Base-by-base conservation (phyloP, 805 yeast species). In the Pichia phayaonensis region DNA sequence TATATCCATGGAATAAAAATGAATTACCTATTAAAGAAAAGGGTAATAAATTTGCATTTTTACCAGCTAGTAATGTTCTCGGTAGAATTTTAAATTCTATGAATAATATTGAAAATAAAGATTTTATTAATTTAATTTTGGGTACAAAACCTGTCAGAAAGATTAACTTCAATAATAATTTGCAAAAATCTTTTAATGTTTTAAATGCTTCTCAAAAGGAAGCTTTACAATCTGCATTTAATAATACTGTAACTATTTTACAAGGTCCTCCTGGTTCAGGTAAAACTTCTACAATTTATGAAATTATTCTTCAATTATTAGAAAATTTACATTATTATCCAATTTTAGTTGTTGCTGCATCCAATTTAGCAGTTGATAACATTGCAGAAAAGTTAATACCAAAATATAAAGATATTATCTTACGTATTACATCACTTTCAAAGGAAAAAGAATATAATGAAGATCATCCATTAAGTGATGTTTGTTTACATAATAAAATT, bases 261-360 rank as follows among this genome's bases (percentile, higher is more conserved):
- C 89, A 84, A 58, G 92, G 92, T 1, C 92, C 90, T 0, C 90
- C 90, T 1, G 90, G 90, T 8, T 83, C 90, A 0, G 90, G 90
- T 23, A 84, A 84, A 61, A 90, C 97, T 0, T 84, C 84, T 48
- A 90, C 97, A 0, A 63, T 92, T 26, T 79, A 89, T 23, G 97
- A 92, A 62, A 71, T 88, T 24, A 82, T 90, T 42, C 76, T 83
- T 51, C 97, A 90, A 63, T 70, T 90, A 44, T 45, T 80, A 42
- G 83, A 81, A 58, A 69, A 81, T 51, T 67, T 83, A 49, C 75
- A 73, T 42, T 77, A 77, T 2, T 79, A 72, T 57, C 89, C 89
- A 1, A 80, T 84, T 41, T 67, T 83, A 50, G 87, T 84, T 49
- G 87, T 82, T 46, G 89, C 90, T 1, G 86, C 88, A 2, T 82